Evolutionary conservation across 257 asterid species (phyloP).

Genomic region (Nicotiana tabacum): DNA sequence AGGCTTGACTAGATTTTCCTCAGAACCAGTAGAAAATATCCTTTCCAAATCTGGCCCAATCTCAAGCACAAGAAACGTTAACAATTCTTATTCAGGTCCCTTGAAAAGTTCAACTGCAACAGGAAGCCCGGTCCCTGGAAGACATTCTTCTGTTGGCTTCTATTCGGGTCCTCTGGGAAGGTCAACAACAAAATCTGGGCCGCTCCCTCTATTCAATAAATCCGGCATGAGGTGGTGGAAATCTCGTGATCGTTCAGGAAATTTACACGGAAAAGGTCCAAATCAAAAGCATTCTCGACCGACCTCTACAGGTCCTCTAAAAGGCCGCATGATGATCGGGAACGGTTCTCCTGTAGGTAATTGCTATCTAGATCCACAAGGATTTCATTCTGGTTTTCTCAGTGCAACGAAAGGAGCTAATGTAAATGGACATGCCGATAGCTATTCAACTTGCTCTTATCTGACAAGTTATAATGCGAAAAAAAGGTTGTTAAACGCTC

Average conservation of each 20-base stretch:
- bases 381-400: slow-evolving; percentile 8
- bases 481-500: slow-evolving; percentile 53
- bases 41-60: slow-evolving; percentile 65
- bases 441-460: slow-evolving; percentile 29
- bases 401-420: slow-evolving; percentile 11
- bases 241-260: slow-evolving; percentile 46
- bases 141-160: slow-evolving; percentile 28
- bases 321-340: slow-evolving; percentile 35
- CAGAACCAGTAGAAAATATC: slow-evolving; percentile 36
- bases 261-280: slow-evolving; percentile 28
- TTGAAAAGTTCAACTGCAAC: slow-evolving; percentile 37
- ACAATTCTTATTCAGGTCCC: slow-evolving; percentile 54
- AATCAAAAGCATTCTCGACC: slow-evolving; percentile 23
- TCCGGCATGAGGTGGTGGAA: slow-evolving; percentile 47
- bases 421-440: slow-evolving; percentile 10
- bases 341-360: slow-evolving; percentile 24
- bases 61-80: slow-evolving; percentile 28
- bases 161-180: slow-evolving; percentile 62
- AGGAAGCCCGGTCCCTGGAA: slow-evolving; percentile 37
- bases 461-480: slow-evolving; percentile 21
- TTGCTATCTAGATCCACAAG: slow-evolving; percentile 20
- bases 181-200: slow-evolving; percentile 45
- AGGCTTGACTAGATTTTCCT: slow-evolving; percentile 43
- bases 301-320: slow-evolving; percentile 32
- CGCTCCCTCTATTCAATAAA: slow-evolving; percentile 38